Percentiles rank a stretch among this genome's conserved stretches.
These are phyloP conservation scores for Butyriboletus appendiculatus DNA, from an alignment of 1,284 basidiomycete species.

Conservation along the genomic window DNA sequence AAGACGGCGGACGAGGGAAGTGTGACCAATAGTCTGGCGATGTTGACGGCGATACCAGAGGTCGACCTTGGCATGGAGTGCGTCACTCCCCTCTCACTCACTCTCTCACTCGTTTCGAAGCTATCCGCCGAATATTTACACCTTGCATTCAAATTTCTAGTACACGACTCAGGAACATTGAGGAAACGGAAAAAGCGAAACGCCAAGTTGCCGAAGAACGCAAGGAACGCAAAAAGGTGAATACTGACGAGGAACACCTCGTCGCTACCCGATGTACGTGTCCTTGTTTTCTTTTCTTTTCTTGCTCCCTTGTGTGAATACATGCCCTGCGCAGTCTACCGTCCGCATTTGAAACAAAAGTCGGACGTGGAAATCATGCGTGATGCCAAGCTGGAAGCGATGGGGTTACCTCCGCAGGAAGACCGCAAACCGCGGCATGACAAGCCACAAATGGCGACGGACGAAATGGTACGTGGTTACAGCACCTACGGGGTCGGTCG, in stretches of 20 bases:
- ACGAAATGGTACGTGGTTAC: slow-evolving; percentile 67
- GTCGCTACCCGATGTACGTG: slow-evolving; percentile 81
- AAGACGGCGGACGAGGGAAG: slow-evolving; percentile 80
- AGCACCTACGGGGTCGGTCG: too few species aligned
- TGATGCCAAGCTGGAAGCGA: slow-evolving; percentile 82
- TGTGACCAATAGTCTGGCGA: slow-evolving; percentile 88
- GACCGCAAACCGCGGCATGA: slow-evolving; percentile 54
- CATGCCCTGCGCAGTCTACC: slow-evolving; percentile 63
- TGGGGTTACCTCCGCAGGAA: slow-evolving; percentile 68
- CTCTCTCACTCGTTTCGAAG: neutral
- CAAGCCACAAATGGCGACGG: slow-evolving; percentile 81
- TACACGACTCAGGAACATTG: slow-evolving; percentile 89
- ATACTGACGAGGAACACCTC: slow-evolving; percentile 76
- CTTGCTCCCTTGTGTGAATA: neutral
- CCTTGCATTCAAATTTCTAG: slow-evolving; percentile 40
- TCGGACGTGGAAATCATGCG: slow-evolving; percentile 86
- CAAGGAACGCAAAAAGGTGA: slow-evolving; percentile 54
- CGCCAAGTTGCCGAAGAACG: slow-evolving; percentile 76
- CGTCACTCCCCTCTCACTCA: slow-evolving; percentile 34
- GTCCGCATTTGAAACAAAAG: slow-evolving; percentile 74
- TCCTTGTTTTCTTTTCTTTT: neutral
- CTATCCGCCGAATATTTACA: neutral
- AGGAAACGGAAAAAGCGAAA: slow-evolving; percentile 96
- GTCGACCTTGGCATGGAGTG: slow-evolving; percentile 98
- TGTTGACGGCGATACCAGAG: slow-evolving; percentile 96